Base-by-base conservation (phyloP, 768 basidiomycete genomes). In the Lentinula raphanica region DNA sequence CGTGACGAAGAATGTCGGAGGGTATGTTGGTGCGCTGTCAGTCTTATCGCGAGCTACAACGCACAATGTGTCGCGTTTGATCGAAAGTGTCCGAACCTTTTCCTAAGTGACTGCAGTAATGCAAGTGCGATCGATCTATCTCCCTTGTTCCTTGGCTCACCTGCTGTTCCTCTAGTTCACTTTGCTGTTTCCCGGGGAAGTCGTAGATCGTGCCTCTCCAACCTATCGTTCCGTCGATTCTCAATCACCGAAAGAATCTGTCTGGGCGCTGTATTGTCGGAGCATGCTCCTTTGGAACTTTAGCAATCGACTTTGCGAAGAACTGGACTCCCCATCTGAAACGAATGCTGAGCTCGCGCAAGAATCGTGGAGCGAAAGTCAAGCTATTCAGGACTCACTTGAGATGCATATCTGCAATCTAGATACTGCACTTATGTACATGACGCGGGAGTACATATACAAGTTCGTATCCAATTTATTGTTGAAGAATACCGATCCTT, bases 251-350 rank as follows among this genome's bases (percentile, higher is more conserved):
- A 92, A 90, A 67, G 87, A 92, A 60, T 85, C 86, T 15, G 78
- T 92, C 1, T 92, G 90, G 90, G 90, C 88, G 0, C 73, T 92
- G 27, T 90, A 90, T 64, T 90, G 88, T 70, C 84, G 90, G 32
- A 84, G 83, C 66, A 88, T 92, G 86, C 78, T 92, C 9, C 74
- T 92, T 3, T 92, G 89, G 88, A 87, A 82, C 64, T 86, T 84
- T 65, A 85, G 83, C 62, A 76, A 78, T 49, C 81, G 82, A 3
- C 72, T 85, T 27, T 67, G 79, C 50, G 73, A 75, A 56, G 74
- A 75, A 12, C 29, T 59, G 27, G 28, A 35, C 8, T 42, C 27
- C 15, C 25, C 25, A 21, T 27, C 35, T 7, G 55, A 57, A 49
- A 28, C 15, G 8, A 51, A 31, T 13, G 35, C 49, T 12, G 36